Percentiles rank a stretch among this genome's conserved stretches.
phyloP scores from a whole-genome alignment of 768 basidiomycete genomes.

The Chalciporus sphaerocephalus region DNA sequence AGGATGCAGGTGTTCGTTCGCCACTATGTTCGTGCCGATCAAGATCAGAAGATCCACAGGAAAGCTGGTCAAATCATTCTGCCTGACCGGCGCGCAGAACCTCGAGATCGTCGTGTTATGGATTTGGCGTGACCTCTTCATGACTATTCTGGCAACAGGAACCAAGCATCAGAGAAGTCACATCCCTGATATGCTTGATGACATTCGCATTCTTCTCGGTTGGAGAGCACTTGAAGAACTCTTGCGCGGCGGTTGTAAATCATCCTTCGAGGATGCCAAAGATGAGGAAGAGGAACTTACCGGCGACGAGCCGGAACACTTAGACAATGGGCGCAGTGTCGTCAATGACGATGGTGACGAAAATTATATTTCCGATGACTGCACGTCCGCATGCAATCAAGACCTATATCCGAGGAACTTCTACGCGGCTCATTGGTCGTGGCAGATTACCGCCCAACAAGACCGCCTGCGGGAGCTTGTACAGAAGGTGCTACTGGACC shows the following conservation, averaged over 20 bases:
- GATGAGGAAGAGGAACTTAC: conserved; percentile 23
- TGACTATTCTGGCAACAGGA: conserved; percentile 47
- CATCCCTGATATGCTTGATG: conserved; percentile 54
- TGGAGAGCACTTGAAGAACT: conserved; percentile 51
- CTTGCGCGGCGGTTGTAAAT: conserved; percentile 47
- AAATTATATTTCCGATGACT: conserved; percentile 21
- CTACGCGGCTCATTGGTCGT: conserved; percentile 52
- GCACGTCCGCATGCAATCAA: conserved; percentile 18
- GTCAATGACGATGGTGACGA: conserved; percentile 34
- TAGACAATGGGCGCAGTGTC: conserved; percentile 1
- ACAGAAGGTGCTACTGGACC: conserved; percentile 38
- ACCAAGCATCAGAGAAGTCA: conserved; percentile 24
- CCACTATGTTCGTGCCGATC: conserved; percentile 44
- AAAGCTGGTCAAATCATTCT: conserved; percentile 45
- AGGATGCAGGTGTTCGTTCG: conserved; percentile 51
- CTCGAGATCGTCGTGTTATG: conserved; percentile 48
- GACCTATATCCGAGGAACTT: conserved; percentile 29
- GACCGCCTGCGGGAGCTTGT: conserved; percentile 41
- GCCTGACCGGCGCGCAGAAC: conserved; percentile 43
- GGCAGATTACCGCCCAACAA: conserved; percentile 38
- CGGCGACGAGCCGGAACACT: background rate
- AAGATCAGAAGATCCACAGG: conserved; percentile 42
- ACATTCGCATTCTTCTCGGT: conserved; percentile 49
- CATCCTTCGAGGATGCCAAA: conserved; percentile 15
- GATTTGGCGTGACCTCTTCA: conserved; percentile 68